Evolutionary conservation across 495 filamentous ascomycete genomes (phyloP), one percentile per base, ranked within the genome.

Genomic region (Podospora anserina): DNA sequence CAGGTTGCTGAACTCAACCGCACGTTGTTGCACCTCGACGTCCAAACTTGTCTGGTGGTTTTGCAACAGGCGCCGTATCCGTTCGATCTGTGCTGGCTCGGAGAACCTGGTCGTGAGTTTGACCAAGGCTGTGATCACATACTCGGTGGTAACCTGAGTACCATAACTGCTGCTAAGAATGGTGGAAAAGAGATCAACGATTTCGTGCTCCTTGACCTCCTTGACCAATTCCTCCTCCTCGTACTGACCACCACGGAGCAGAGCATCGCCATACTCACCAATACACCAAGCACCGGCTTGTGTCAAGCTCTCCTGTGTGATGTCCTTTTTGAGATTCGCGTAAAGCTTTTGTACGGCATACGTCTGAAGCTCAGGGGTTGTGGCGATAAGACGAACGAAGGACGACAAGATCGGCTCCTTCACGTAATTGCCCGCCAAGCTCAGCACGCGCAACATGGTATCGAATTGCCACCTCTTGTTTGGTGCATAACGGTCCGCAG

Each of bases 391-490:
- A 54, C 95, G 91, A 66, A 99, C 89, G 75, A 99, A 99, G 7
- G 94, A 97, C 0, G 96, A 96, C 55, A 99, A 81, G 66, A 99
- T 98, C 70, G 95, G 95, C 76, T 99, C 95, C 81, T 97, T 97
- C 67, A 98, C 94, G 76, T 94, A 97, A 75, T 94, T 94, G 64
- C 95, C 95, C 67, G 95, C 95, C 72, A 99, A 82, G 60, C 92
- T 96, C 69, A 99, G 83, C 32, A 99, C 92, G n/a, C 96, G 84
- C 18, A 99, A 83, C 87, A 98, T 97, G 19, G 95, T 99, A 76
- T 99, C 95, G 69, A 97, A 88, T 76, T 99, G 95, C 95, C 95
- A 99, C 73, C 96, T 87, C 82, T 97, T 97, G 77, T 93, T 97
- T 2, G 95, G 95, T 6, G 96, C 92, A 79, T 92, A 99, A 26